Evolutionary conservation across 139 green algal species (phyloP), one percentile per base, ranked within the genome.

Genomic region (Chlamydomonas incerta): DNA sequence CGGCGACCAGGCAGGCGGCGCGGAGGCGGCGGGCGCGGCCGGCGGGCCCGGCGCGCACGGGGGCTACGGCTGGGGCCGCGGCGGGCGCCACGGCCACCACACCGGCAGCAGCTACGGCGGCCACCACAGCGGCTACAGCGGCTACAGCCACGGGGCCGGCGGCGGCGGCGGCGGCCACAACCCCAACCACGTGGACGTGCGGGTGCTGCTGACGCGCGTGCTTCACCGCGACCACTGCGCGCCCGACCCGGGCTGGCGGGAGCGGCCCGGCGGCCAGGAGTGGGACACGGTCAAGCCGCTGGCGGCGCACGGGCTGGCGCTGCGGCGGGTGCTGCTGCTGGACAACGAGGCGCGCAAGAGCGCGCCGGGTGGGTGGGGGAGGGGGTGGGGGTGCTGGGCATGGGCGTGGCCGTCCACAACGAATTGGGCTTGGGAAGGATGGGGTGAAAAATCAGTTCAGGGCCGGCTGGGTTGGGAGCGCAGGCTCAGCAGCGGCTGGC

Each of bases 211-310:
- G 52, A 57, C 55, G 23, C 74, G 91, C 21, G 55, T 92, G 15
- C 73, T 94, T 67, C 60, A 88, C 52, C 81, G 90, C 10, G 68
- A 66, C 21, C 73, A 95, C 81, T 95, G 81, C 89, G 1, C 18
- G 31, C 79, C 87, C 2, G 75, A 82, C 31, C 57, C 33, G 71
- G 83, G 57, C 55, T 91, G 63, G 87, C 72, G 33, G 26, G 15
- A 50, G 6, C 85, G 86, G 35, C 35, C 35, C 0, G 90, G 87
- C 28, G 93, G 92, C 41, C 92, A 92, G 37, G 71, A 74, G 24
- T 94, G 90, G 90, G 92, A 93, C 88, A 96, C 93, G 0, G 71
- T 94, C 72, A 96, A 96, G 88, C 93, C 94, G 14, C 86, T 96
- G 72, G 41, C 41, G 5, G 68, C 26, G 33, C 89, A 90, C 68